A percentile compares a stretch with the other conserved stretches of the same genome.
Conservation (phyloP, 2,329 filamentous ascomycete genomes). For the Alternaria triticina region DNA sequence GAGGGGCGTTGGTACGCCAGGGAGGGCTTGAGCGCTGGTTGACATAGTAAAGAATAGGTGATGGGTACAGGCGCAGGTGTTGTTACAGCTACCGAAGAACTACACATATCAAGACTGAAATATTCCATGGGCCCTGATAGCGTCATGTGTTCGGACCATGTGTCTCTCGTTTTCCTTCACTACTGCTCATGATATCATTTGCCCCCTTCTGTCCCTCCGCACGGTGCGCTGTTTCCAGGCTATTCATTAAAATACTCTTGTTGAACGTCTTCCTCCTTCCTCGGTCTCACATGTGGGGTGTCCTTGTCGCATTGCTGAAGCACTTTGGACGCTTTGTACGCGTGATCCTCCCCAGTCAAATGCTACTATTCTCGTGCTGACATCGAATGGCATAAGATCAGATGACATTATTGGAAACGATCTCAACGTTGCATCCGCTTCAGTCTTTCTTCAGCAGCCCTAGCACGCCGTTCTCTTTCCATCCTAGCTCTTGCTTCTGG, state of each 20-base stretch:
- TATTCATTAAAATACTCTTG: background rate
- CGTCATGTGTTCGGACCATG: background rate
- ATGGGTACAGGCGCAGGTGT: background rate
- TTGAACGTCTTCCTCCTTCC: background rate
- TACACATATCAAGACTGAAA: background rate
- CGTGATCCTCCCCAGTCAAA: background rate
- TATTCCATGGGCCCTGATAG: background rate
- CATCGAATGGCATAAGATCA: background rate
- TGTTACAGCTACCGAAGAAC: background rate
- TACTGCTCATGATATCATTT: background rate
- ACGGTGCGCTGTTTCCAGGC: background rate
- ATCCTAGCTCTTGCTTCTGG: slow-evolving; percentile 84
- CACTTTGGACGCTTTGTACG: background rate
- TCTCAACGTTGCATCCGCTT: slow-evolving; percentile 53
- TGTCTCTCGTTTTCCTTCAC: background rate
- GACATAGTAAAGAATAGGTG: background rate
- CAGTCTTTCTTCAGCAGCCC: slow-evolving; percentile 89
- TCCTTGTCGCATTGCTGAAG: background rate
- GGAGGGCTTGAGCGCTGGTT: background rate
- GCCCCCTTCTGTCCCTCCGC: background rate
- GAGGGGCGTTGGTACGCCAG: background rate
- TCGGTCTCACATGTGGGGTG: background rate
- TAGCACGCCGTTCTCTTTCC: slow-evolving; percentile 86
- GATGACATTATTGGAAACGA: background rate
- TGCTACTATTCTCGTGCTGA: background rate